Evolutionary conservation across 1,284 basidiomycete species (phyloP).

Genomic region (Malassezia sp.): DNA sequence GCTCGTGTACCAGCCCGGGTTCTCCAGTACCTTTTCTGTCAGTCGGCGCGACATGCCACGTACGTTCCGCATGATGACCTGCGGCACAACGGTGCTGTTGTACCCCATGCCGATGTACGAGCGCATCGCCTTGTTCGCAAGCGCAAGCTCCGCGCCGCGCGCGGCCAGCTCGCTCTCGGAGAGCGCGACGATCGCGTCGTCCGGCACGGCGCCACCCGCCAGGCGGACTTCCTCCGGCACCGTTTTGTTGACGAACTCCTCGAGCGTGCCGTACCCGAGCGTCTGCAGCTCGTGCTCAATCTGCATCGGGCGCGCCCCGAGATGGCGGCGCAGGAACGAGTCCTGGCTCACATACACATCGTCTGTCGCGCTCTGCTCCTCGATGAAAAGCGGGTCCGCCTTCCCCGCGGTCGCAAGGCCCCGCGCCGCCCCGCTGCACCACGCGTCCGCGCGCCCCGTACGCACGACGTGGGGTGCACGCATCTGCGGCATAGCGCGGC

Average conservation of each 20-base stretch:
- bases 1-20: conserved; percentile 95
- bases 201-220: conserved; percentile 55
- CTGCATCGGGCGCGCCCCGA: conserved; percentile 37
- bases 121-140: conserved; percentile 69
- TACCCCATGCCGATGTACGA: conserved; percentile 98
- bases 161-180: conserved; percentile 75
- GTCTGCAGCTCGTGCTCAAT: conserved; percentile 31
- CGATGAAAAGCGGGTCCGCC: neutral
- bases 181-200: conserved; percentile 53
- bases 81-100: conserved; percentile 51
- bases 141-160: conserved; percentile 65
- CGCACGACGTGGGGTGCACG: neutral
- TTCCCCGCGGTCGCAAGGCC: neutral
- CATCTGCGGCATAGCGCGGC: too few relatives aligned
- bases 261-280: conserved; percentile 36
- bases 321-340: conserved; percentile 35
- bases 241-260: conserved; percentile 36
- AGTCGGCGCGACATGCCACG: too few relatives aligned
- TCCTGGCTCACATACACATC: conserved; percentile 37
- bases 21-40: too few relatives aligned
- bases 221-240: conserved; percentile 49
- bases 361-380: neutral
- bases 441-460: neutral
- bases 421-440: neutral
- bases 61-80: conserved; percentile 43